Evolutionary conservation across 352 stramenopile species (phyloP).

Genomic region (Globisporangium middletonii): DNA sequence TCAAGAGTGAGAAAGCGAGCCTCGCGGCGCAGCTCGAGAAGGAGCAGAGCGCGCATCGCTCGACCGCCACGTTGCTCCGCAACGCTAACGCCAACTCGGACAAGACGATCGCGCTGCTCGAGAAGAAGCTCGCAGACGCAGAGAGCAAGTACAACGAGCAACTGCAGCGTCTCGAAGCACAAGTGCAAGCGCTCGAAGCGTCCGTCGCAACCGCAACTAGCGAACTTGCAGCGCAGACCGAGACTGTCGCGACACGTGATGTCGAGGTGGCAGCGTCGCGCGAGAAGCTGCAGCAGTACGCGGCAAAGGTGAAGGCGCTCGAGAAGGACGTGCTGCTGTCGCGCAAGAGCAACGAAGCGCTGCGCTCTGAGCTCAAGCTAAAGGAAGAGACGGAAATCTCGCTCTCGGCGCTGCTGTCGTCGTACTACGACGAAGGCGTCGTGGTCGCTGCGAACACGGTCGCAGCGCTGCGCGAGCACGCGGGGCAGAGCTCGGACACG

Average conservation of each 20-base stretch:
- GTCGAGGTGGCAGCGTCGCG: conserved; percentile 20
- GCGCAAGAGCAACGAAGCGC: conserved; percentile 57
- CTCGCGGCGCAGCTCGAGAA: conserved; percentile 27
- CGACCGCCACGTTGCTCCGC: conserved; percentile 12
- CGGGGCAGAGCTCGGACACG: conserved; percentile 33
- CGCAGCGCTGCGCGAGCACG: conserved; percentile 32
- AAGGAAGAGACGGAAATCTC: conserved; percentile 48
- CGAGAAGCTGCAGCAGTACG: conserved; percentile 26
- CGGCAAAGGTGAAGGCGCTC: conserved; percentile 30
- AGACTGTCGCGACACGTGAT: conserved; percentile 21
- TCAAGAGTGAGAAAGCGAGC: conserved; percentile 29
- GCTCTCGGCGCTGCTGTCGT: conserved; percentile 59
- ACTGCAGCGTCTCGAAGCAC: conserved; percentile 16
- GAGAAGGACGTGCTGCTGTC: conserved; percentile 40
- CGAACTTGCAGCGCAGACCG: conserved; percentile 27
- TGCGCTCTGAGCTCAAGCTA: conserved; percentile 46
- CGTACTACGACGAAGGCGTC: conserved; percentile 78
- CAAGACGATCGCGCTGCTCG: conserved; percentile 17
- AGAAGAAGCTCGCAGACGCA: conserved; percentile 22
- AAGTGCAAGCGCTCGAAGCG: conserved; percentile 28
- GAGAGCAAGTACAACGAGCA: conserved; percentile 10
- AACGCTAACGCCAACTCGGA: conserved; percentile 19
- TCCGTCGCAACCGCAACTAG: conserved; percentile 22
- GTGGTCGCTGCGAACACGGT: conserved; percentile 35
- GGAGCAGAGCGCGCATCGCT: conserved; percentile 23